A percentile compares a stretch with the other conserved stretches of the same genome.
These are phyloP conservation scores for Noccaea caerulescens DNA, from an alignment of 345 rosid species.

Conservation along the genomic window DNA sequence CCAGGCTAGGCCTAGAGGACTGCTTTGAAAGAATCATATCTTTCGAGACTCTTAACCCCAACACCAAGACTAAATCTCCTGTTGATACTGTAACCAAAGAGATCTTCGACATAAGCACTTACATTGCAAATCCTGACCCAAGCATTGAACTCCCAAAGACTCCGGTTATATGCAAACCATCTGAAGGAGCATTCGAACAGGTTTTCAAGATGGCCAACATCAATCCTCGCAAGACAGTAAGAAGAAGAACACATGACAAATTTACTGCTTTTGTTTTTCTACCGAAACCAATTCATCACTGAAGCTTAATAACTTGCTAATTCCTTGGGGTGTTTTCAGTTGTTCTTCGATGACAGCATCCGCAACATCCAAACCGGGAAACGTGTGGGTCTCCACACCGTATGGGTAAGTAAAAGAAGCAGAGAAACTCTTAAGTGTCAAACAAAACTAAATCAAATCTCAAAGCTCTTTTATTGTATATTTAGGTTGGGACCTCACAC, in stretches of 20 bases:
- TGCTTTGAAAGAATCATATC: constrained; percentile 87
- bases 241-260: constrained; percentile 4
- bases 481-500: constrained; percentile 76
- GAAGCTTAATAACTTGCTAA: not conserved
- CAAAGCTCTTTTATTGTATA: not conserved
- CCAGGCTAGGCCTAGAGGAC: constrained; percentile 82
- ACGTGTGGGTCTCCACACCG: constrained; percentile 74
- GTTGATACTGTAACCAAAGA: constrained; percentile 39
- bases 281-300: not conserved
- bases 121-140: constrained; percentile 44
- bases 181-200: constrained; percentile 69
- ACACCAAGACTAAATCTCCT: constrained; percentile 44
- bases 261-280: not conserved
- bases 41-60: constrained; percentile 84
- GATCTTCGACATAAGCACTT: constrained; percentile 53
- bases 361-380: constrained; percentile 81
- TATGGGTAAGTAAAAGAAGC: constrained; percentile 58
- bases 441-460: not conserved
- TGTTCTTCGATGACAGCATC: constrained; percentile 90
- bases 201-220: constrained; percentile 74
- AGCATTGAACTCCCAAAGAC: constrained; percentile 55
- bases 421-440: not conserved
- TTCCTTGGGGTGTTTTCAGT: constrained; percentile 45
- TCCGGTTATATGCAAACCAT: constrained; percentile 86
- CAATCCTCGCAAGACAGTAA: constrained; percentile 78